A percentile compares a stretch with the other conserved stretches of the same genome.
Evolutionary conservation across 1,284 basidiomycete species (phyloP).

Genomic region (Moesziomyces antarcticus): DNA sequence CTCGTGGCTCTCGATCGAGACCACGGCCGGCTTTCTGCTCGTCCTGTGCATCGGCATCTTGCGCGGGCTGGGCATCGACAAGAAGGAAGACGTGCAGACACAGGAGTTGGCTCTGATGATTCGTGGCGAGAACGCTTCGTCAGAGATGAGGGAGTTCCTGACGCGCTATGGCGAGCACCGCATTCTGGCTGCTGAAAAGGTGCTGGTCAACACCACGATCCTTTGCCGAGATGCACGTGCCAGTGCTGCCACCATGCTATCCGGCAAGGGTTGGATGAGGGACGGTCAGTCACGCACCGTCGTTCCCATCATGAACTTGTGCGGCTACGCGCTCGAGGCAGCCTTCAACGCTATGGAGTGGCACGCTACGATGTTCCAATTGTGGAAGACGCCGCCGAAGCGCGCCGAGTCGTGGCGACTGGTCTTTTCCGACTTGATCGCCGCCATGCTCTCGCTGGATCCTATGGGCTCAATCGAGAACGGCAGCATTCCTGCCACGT

Average conservation of each 20-base stretch:
- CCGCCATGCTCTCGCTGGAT: constrained; percentile 21
- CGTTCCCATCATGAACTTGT: constrained; percentile 25
- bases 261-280: constrained; percentile 14
- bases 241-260: background rate
- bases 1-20: constrained; percentile 29
- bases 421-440: constrained; percentile 27
- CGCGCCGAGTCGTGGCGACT: constrained; percentile 38
- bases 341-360: constrained; percentile 45
- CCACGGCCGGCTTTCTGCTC: constrained; percentile 29
- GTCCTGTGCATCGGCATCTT: constrained; percentile 23
- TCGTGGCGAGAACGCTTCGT: constrained; percentile 27
- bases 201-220: constrained; percentile 22
- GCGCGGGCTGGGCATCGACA: constrained; percentile 36
- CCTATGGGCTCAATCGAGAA: constrained; percentile 28
- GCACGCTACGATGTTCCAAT: constrained; percentile 45
- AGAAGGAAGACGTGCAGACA: constrained; percentile 22
- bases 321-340: constrained; percentile 38
- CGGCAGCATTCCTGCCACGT: constrained; percentile 44
- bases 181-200: constrained; percentile 35
- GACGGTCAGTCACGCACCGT: constrained; percentile 32
- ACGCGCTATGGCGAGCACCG: constrained; percentile 26
- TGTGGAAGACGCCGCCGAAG: constrained; percentile 39
- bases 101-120: constrained; percentile 23
- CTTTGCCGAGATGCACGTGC: constrained; percentile 20
- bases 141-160: constrained; percentile 23